Base-by-base conservation (phyloP, 176 grass and related monocot species). In the Musa beccarii region DNA sequence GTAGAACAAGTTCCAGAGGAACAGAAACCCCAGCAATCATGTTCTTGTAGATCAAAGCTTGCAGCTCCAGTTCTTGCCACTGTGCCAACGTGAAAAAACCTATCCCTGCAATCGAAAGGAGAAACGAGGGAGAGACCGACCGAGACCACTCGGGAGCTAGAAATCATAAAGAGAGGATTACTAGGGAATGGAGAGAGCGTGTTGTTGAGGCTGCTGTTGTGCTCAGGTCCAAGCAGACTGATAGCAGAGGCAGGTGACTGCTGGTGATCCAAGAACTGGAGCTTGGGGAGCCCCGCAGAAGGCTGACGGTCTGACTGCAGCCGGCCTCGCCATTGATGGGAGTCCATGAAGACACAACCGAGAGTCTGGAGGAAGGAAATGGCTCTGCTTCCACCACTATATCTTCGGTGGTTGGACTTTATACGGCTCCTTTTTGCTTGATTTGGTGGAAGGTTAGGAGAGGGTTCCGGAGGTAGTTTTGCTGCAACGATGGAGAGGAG, bases 31-130 rank as follows among this genome's bases (percentile, higher is more conserved):
- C 66, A 25, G 78, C 53, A 52, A 79, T 56, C 53, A 79, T 79
- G 62, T 79, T 49, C 43, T 79, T 79, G 55, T 79, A 79, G 67
- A 79, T 79, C 68, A 79, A 21, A 63, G 68, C 78, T 68, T 79
- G 78, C 68, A 70, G 28, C 66, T 79, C 67, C 20, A 79, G 68
- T 25, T 79, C 78, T 54, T 52, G 53, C 78, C 78, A 72, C 68
- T 79, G 78, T 4, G 64, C 51, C 71, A 53, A 56, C 25, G 22
- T 74, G 52, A 74, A 74, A 74, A 29, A 55, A 26, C 71, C 71
- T 54, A 55, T 55, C 23, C 71, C 71, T 73, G 51, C 21, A 56
- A 24, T 19, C 43, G 19, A 19, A 22, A 8, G 22, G 43, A 69
- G 29, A 51, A 49, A 10, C 2, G 19, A 17, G 12, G 8, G 29